phyloP scores from a whole-genome alignment of 1,284 basidiomycete genomes.

The Pseudozyma flocculosa region DNA sequence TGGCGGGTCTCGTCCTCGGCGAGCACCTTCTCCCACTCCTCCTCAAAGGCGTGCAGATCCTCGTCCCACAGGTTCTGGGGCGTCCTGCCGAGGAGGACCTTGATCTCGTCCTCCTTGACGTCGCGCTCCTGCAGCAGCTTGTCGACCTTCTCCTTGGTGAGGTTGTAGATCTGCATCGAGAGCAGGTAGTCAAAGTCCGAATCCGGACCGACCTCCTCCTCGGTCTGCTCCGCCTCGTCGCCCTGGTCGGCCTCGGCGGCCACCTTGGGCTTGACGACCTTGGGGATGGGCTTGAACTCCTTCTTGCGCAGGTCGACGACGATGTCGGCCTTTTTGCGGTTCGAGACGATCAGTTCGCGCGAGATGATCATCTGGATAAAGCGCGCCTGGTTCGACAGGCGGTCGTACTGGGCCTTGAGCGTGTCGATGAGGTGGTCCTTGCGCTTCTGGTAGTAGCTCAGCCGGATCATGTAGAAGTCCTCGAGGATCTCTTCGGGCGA shows the following conservation, averaged over 20 bases:
- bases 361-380: slow-evolving; percentile 96
- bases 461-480: slow-evolving; percentile 86
- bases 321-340: slow-evolving; percentile 85
- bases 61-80: slow-evolving; percentile 86
- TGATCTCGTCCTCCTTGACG: slow-evolving; percentile 80
- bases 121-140: slow-evolving; percentile 78
- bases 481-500: slow-evolving; percentile 88
- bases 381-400: slow-evolving; percentile 88
- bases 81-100: slow-evolving; percentile 73
- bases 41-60: slow-evolving; percentile 81
- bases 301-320: slow-evolving; percentile 76
- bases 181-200: slow-evolving; percentile 92
- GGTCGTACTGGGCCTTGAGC: slow-evolving; percentile 79
- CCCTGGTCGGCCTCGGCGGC: slow-evolving; percentile 65
- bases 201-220: slow-evolving; percentile 62
- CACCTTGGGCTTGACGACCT: slow-evolving; percentile 69
- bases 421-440: slow-evolving; percentile 81
- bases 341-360: slow-evolving; percentile 83
- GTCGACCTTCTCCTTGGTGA: slow-evolving; percentile 92
- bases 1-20: slow-evolving; percentile 62
- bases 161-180: slow-evolving; percentile 90
- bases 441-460: slow-evolving; percentile 82
- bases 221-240: slow-evolving; percentile 65
- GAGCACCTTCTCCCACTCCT: slow-evolving; percentile 74
- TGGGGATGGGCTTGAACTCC: slow-evolving; percentile 85